Conservation (phyloP, 768 basidiomycete species). For the Astraeus odoratus region DNA sequence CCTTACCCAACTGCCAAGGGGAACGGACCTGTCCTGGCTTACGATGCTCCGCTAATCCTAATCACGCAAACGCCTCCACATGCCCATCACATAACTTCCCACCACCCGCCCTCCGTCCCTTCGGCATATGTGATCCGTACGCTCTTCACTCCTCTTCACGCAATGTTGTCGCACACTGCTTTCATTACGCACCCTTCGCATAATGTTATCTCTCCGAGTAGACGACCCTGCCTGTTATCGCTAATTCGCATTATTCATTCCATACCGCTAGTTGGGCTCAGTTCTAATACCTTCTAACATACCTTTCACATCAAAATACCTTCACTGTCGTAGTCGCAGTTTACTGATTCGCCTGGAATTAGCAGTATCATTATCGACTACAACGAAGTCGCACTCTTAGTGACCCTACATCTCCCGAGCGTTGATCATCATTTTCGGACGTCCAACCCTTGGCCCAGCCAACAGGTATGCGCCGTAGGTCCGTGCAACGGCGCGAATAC, state of each 20-base stretch:
- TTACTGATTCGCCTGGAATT: background rate
- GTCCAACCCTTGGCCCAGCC: background rate
- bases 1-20: slow-evolving; percentile 10
- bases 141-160: slow-evolving; percentile 18
- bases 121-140: slow-evolving; percentile 25
- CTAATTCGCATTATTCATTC: slow-evolving; percentile 27
- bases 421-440: no score
- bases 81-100: slow-evolving; percentile 11
- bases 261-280: slow-evolving; percentile 18
- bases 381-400: no score
- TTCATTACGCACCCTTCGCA: slow-evolving; percentile 29
- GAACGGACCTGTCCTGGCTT: slow-evolving; percentile 15
- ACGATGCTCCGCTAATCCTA: slow-evolving; percentile 5
- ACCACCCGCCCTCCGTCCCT: slow-evolving; percentile 10
- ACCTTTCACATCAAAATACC: slow-evolving; percentile 18
- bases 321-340: no score
- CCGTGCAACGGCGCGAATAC: background rate
- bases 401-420: no score
- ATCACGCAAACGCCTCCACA: slow-evolving; percentile 7
- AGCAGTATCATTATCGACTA: background rate
- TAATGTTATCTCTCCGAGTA: slow-evolving; percentile 26
- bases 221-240: slow-evolving; percentile 21
- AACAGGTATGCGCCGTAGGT: background rate
- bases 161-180: slow-evolving; percentile 37
- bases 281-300: slow-evolving; percentile 27